Evolutionary conservation across 257 asterid genomes (phyloP), one percentile per base, ranked within the genome.

Genomic region (Knoxia roxburghii): DNA sequence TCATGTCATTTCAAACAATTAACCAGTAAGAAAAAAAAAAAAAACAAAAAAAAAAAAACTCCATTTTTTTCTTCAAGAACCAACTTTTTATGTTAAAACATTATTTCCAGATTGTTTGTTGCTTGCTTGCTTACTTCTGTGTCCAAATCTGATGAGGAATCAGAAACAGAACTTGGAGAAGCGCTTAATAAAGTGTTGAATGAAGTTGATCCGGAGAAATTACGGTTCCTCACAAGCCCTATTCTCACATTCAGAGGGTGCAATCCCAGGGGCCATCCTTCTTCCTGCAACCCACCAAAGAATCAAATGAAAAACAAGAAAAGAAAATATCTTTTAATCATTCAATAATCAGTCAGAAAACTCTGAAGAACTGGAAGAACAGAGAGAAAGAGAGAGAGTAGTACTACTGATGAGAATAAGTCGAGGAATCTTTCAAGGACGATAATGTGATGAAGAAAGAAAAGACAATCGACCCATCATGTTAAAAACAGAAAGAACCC

Each of bases 261-360:
- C 79, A 82, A 76, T 30, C 87, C 87, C 59, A 82, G 75, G 20
- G 85, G 85, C 87, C 87, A 82, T 20, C 83, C 87, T 70, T 77
- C 87, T 80, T 79, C 85, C 87, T 82, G 79, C 68, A 71, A 33
- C 61, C 61, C n/a, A n/a, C n/a, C n/a, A n/a, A n/a, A n/a, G n/a
- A n/a, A n/a, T n/a, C n/a, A 9, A 37, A 37, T 37, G 6, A 37
- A 9, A 37, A 37, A 37, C 4, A 37, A 37, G 9, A 37, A 37
- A 57, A n/a, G 32, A 15, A 32, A 57, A 29, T 32, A 46, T 46
- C 51, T 46, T 15, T 1, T 41, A 6, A 41, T n/a, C n/a, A n/a
- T n/a, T 41, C 50, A 48, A 0, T 24, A 18, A 80, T 80, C 81
- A 68, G 62, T 65, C 72, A 64, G 32, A 41, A 40, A 37, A 60